Conservation (phyloP, 2,329 filamentous ascomycete species). For the Zymoseptoria pseudotritici region DNA sequence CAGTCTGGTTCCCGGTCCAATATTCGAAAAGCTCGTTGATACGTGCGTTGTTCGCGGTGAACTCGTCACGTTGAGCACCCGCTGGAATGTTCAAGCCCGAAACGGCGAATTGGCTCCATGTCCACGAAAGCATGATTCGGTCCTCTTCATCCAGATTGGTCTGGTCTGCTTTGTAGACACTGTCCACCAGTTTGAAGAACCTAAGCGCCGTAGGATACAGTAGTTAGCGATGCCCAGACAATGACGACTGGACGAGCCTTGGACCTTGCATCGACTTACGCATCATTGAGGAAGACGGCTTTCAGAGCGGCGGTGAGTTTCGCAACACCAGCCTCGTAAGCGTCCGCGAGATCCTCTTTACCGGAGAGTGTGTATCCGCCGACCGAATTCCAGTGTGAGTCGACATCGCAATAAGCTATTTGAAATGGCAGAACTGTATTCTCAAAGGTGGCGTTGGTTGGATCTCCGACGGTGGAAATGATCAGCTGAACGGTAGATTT, state of each 20-base stretch:
- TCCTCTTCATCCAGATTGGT: neutral
- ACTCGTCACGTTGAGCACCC: neutral
- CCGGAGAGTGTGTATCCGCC: neutral
- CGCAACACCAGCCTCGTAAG: too few species aligned
- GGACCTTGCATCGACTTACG: too few species aligned
- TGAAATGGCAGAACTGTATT: neutral
- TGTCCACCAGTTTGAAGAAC: neutral
- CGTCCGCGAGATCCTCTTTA: neutral
- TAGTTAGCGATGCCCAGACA: too few species aligned
- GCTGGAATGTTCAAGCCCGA: neutral
- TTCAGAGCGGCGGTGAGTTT: neutral
- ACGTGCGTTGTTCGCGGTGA: neutral
- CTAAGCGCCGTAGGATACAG: too few species aligned
- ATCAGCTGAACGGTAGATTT: neutral
- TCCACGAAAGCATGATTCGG: neutral
- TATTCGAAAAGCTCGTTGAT: neutral
- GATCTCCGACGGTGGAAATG: neutral
- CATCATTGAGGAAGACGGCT: neutral
- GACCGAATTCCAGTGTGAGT: neutral
- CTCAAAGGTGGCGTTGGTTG: neutral
- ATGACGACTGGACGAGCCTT: too few species aligned
- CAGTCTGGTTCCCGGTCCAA: neutral
- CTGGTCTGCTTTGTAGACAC: neutral
- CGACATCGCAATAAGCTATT: neutral
- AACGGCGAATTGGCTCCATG: neutral